phyloP scores from a whole-genome alignment of 345 rosid species.

The Cardamine chenopodiifolia region DNA sequence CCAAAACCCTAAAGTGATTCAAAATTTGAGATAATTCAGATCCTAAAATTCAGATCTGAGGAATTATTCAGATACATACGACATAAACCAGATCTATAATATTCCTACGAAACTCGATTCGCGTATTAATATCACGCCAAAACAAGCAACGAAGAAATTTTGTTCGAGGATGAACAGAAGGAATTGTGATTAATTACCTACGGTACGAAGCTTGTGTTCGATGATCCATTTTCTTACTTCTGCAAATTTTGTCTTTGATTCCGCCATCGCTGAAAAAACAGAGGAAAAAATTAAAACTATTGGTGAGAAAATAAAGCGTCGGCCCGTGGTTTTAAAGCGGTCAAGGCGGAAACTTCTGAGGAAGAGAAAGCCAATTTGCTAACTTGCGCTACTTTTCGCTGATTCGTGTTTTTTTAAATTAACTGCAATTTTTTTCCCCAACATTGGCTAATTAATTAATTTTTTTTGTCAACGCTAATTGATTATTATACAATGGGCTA shows the following conservation, averaged over 20 bases:
- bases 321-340: constrained; percentile 29
- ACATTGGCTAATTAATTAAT: background rate
- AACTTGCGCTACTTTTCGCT: constrained; percentile 19
- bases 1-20: background rate
- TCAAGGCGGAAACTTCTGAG: constrained; percentile 16
- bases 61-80: background rate
- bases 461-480: background rate
- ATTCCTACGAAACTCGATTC: background rate
- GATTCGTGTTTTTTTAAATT: background rate
- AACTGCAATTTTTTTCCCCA: background rate
- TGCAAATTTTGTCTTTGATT: constrained; percentile 60
- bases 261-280: constrained; percentile 54
- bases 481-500: background rate
- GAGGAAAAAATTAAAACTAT: background rate
- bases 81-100: background rate
- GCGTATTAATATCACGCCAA: background rate
- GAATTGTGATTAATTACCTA: constrained; percentile 56
- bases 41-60: background rate
- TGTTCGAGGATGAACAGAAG: background rate
- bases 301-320: background rate
- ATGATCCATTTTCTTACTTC: constrained; percentile 75
- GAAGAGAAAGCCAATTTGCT: constrained; percentile 34
- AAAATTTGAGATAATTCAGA: background rate
- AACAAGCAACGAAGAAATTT: background rate
- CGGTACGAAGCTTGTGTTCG: constrained; percentile 89